These are phyloP conservation scores for Fusarium duplospermum DNA, from an alignment of 2,329 filamentous ascomycete species.

Conservation along the genomic window DNA sequence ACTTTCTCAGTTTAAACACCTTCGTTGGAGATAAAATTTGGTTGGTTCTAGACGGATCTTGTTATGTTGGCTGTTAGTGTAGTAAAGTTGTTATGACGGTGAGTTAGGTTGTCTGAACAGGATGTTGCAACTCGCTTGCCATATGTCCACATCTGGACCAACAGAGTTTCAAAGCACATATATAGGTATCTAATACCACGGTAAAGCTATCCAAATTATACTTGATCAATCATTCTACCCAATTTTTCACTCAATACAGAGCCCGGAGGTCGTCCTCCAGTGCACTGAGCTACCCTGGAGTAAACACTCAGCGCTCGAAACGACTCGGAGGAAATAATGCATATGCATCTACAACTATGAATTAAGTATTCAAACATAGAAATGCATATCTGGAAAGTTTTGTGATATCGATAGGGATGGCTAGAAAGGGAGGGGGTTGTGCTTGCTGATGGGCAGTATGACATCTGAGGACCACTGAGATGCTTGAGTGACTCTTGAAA, in stretches of 20 bases:
- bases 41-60: neutral
- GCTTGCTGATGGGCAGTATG: neutral
- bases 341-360: neutral
- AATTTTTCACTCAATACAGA: neutral
- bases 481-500: neutral
- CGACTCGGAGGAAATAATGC: neutral
- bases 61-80: neutral
- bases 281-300: neutral
- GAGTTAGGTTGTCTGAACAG: neutral
- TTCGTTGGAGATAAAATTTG: too few species aligned
- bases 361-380: rapidly evolving
- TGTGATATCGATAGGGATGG: rapidly evolving
- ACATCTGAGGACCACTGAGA: neutral
- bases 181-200: rapidly evolving
- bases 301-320: neutral
- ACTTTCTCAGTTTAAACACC: neutral
- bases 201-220: neutral
- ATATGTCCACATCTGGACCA: neutral
- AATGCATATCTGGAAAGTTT: rapidly evolving
- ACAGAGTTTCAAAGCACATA: neutral
- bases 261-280: too few species aligned
- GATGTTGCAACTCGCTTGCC: constrained; percentile 1
- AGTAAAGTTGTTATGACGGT: neutral
- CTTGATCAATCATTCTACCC: neutral
- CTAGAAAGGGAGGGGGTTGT: too few species aligned